These are phyloP conservation scores for Acanthamoeba sp. DNA, from an alignment of 208 protist species.

Conservation along the genomic window DNA sequence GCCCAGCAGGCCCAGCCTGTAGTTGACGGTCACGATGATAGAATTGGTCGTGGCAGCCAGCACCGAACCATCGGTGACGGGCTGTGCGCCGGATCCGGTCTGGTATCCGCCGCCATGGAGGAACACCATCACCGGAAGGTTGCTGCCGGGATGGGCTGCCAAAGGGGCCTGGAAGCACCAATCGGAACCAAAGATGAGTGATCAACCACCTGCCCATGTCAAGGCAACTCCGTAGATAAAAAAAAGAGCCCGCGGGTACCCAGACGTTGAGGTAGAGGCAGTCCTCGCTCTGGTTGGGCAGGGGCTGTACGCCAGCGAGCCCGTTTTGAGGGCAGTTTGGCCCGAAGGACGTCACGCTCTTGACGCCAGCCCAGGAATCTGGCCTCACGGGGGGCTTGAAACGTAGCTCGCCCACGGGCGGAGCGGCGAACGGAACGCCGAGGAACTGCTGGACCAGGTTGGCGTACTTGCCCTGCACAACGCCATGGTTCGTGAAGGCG, in stretches of 20 bases:
- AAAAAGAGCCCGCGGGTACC: too few species aligned
- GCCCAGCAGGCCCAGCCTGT: constrained; percentile 86
- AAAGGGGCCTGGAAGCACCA: neutral
- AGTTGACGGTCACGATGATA: constrained; percentile 89
- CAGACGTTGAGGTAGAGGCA: constrained; percentile 74
- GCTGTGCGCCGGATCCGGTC: constrained; percentile 60
- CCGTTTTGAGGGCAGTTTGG: constrained; percentile 44
- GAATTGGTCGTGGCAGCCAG: constrained; percentile 52
- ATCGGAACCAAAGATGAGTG: too few species aligned
- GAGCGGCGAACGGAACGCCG: neutral
- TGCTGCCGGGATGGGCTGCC: neutral
- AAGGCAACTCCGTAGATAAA: too few species aligned
- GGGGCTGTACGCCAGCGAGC: neutral
- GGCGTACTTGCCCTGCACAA: constrained; percentile 6
- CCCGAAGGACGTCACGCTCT: neutral
- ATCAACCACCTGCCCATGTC: neutral
- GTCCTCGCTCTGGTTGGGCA: constrained; percentile 48
- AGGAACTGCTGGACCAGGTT: neutral
- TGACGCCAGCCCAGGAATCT: neutral
- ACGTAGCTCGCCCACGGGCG: constrained; percentile 15
- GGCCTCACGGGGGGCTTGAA: neutral
- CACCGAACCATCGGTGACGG: constrained; percentile 16
- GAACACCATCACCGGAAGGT: constrained; percentile 77
- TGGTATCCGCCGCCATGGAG: constrained; percentile 74
- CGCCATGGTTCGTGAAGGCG: neutral